Evolutionary conservation across 441 rosid genomes (phyloP), one percentile per base, ranked within the genome.

Genomic region (Euphorbia schlechtendalii): DNA sequence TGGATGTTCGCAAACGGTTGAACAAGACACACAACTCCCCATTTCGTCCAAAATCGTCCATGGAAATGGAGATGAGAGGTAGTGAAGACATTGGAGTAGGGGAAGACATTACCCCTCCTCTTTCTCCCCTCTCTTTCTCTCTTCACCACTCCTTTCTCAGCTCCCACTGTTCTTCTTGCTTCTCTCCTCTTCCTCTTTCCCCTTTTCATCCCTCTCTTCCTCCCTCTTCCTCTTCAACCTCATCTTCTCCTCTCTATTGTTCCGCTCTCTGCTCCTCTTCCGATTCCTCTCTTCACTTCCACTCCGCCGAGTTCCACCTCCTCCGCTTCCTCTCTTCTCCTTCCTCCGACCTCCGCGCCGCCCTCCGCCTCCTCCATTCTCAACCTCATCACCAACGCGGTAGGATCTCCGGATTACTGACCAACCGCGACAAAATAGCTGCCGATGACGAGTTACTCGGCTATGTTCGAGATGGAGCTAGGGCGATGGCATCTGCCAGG

Each of bases 151-250:
- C 84, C n/a, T 82, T 78, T 77, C 76, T 86, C 69, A 55, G 52
- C 58, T 58, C 86, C 59, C 88, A 82, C 63, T 89, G 89, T 77
- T 76, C 84, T 49, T 69, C 78, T 63, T 86, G 92, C 77, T 84
- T 89, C 83, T n/a, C n/a, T n/a, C 82, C 88, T 40, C 79, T 75
- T 36, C 78, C 72, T 71, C 61, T 60, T n/a, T 4, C n/a, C 21
- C 48, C 53, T 11, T 8, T n/a, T 4, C 63, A 1, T 5, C 45
- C 13, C 70, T 64, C 68, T 73, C 0, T 17, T 2, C 0, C 10
- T 51, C 24, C 32, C 32, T 5, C 53, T 48, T 2, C 22, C 21
- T 41, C n/a, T 30, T 11, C 21, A 7, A 60, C 57, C n/a, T 59
- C 46, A 15, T n/a, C 54, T 65, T 56, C 57, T 36, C 0, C 72